Conservation (phyloP, 768 basidiomycete species). For the Tremella yokohamensis region DNA sequence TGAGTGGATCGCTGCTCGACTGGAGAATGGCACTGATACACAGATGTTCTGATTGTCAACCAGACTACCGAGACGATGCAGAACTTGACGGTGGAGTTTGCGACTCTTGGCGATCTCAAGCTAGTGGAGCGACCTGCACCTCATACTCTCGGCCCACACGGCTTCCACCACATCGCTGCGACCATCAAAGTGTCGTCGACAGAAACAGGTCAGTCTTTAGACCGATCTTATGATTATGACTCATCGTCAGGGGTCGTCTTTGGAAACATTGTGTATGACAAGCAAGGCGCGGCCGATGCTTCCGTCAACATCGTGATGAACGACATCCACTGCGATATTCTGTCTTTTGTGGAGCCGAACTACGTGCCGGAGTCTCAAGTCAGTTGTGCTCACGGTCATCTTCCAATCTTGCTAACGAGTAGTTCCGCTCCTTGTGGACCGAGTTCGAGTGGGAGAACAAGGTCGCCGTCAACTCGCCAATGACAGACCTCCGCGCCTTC, state of each 20-base stretch:
- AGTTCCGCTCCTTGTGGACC: slow-evolving; percentile 87
- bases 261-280: slow-evolving; percentile 95
- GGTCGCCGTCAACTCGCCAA: slow-evolving; percentile 78
- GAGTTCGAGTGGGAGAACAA: slow-evolving; percentile 99
- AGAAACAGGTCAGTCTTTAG: slow-evolving; percentile 77
- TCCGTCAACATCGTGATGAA: slow-evolving; percentile 72
- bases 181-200: slow-evolving; percentile 97
- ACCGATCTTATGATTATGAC: too few relatives aligned
- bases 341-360: slow-evolving; percentile 96
- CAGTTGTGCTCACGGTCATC: slow-evolving; percentile 29
- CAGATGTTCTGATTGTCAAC: slow-evolving; percentile 94
- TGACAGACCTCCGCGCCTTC: slow-evolving; percentile 81
- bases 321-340: slow-evolving; percentile 91
- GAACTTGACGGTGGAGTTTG: slow-evolving; percentile 94
- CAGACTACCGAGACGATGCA: slow-evolving; percentile 91
- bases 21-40: slow-evolving; percentile 6
- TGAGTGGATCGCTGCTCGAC: too few relatives aligned
- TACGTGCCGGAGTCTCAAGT: slow-evolving; percentile 93
- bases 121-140: slow-evolving; percentile 92
- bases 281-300: slow-evolving; percentile 76
- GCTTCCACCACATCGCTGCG: slow-evolving; percentile 97
- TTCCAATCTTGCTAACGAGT: background rate
- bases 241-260: slow-evolving; percentile 87
- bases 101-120: slow-evolving; percentile 93
- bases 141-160: slow-evolving; percentile 89